phyloP scores from a whole-genome alignment of 176 grass and related monocot species.

The Raddia distichophylla region DNA sequence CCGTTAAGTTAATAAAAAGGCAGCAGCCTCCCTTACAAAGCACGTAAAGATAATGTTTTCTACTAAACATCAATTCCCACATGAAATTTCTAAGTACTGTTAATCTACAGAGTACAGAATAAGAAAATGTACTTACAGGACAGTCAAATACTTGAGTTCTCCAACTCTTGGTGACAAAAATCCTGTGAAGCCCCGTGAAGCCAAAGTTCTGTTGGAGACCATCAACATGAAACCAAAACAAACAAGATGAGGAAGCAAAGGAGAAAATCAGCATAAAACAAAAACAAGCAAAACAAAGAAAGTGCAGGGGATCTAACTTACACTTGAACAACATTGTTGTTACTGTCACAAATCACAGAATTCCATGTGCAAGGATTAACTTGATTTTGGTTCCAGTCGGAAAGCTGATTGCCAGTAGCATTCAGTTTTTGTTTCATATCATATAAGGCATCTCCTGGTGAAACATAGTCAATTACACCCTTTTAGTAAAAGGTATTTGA shows the following conservation, averaged over 20 bases:
- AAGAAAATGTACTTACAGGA: slow-evolving; percentile 57
- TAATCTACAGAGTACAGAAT: background rate
- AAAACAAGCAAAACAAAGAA: slow-evolving; percentile 4
- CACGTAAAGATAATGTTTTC: background rate
- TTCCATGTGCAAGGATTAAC: slow-evolving; percentile 74
- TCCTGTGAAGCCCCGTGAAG: slow-evolving; percentile 75
- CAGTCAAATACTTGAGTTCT: slow-evolving; percentile 73
- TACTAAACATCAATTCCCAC: background rate
- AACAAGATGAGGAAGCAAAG: background rate
- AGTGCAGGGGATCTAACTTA: slow-evolving; percentile 41
- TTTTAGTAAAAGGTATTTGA: background rate
- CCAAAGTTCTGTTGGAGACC: slow-evolving; percentile 61
- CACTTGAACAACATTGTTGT: slow-evolving; percentile 75
- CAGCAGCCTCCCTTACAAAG: background rate
- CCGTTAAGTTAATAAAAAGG: background rate
- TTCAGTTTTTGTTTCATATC: slow-evolving; percentile 70
- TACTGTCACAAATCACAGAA: slow-evolving; percentile 80
- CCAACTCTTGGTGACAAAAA: slow-evolving; percentile 82
- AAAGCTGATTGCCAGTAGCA: slow-evolving; percentile 57
- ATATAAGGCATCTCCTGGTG: slow-evolving; percentile 54
- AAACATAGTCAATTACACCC: slow-evolving; percentile 17
- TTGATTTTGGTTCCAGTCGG: slow-evolving; percentile 77
- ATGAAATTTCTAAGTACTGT: background rate
- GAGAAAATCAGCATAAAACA: background rate
- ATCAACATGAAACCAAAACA: background rate